Evolutionary conservation across 257 asterid genomes (phyloP), one percentile per base, ranked within the genome.

Genomic region (Solanum bulbocastanum): DNA sequence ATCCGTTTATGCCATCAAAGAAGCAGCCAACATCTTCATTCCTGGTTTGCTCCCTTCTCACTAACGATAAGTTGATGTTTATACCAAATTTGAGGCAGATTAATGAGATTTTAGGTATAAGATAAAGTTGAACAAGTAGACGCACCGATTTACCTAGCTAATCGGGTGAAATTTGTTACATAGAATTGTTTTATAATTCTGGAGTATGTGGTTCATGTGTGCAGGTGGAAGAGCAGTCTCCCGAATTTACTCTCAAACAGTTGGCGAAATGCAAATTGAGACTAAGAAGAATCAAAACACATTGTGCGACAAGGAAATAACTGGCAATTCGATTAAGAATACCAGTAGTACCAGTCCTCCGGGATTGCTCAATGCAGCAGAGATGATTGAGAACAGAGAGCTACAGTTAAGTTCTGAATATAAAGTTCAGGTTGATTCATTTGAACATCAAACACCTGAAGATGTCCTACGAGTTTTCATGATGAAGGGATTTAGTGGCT

Each of bases 401-500:
- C 16, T 5, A 33, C 39, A 89, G 71, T 7, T 52, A 16, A 86
- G 69, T 69, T 72, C 87, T 44, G 10, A 32, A 1, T 79, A 84
- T 8, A 58, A 60, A 33, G 3, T n/a, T 36, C 3, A 33, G 75
- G 76, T 56, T 22, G 79, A 83, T n/a, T 87, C 85, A 33, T 65
- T 60, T 56, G 71, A 44, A 49, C 68, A 78, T 87, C 86, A 74
- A 65, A 81, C 42, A 32, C 90, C 93, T 49, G 91, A 91, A 90
- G 92, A 90, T 10, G 90, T 88, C 46, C 30, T 91, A 44, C 86
- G 92, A 44, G 33, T 74, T 27, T 89, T 91, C 86, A 89, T 91
- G 94, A 89, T 83, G 94, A 87, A 87, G 40, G 91, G 90, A 8
- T 89, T 90, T 84, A 58, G 81, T 3, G 91, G 92, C 16, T n/a